Conservation (phyloP, 148 eudicot genomes). For the Euryodendron excelsum region DNA sequence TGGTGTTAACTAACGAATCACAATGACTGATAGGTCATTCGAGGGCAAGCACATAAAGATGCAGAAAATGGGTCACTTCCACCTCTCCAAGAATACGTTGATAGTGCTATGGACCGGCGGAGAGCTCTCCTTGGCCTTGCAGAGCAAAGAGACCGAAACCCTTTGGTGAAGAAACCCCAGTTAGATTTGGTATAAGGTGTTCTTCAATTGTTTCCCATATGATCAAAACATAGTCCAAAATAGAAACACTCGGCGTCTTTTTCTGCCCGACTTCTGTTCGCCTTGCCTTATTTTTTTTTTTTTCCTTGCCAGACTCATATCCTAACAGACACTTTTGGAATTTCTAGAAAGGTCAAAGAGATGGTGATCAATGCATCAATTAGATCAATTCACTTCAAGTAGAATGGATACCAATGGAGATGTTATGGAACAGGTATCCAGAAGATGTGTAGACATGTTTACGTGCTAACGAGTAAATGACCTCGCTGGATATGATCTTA, state of each 20-base stretch:
- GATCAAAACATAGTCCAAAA: too few species aligned
- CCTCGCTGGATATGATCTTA: too few species aligned
- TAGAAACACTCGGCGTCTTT: too few species aligned
- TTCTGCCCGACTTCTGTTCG: too few species aligned
- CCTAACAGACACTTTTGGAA: not conserved
- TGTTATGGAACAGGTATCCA: not conserved
- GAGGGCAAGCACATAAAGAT: constrained; percentile 52
- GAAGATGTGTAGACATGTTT: too few species aligned
- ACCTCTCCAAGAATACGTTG: constrained; percentile 65
- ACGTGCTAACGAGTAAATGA: too few species aligned
- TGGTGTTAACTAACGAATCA: not conserved
- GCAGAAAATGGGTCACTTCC: constrained; percentile 61
- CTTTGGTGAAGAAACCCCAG: constrained; percentile 44
- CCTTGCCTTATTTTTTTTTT: too few species aligned
- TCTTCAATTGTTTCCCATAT: too few species aligned
- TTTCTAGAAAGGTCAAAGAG: not conserved
- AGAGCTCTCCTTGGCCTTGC: constrained; percentile 42
- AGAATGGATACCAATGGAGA: not conserved
- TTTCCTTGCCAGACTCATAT: not conserved
- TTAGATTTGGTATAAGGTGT: constrained; percentile 39
- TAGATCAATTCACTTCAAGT: not conserved
- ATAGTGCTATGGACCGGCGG: constrained; percentile 53
- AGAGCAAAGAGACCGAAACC: constrained; percentile 36
- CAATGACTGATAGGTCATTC: constrained; percentile 82
- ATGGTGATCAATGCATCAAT: not conserved